Evolutionary conservation across 2,329 filamentous ascomycete species (phyloP).

Genomic region (Didymella exigua): DNA sequence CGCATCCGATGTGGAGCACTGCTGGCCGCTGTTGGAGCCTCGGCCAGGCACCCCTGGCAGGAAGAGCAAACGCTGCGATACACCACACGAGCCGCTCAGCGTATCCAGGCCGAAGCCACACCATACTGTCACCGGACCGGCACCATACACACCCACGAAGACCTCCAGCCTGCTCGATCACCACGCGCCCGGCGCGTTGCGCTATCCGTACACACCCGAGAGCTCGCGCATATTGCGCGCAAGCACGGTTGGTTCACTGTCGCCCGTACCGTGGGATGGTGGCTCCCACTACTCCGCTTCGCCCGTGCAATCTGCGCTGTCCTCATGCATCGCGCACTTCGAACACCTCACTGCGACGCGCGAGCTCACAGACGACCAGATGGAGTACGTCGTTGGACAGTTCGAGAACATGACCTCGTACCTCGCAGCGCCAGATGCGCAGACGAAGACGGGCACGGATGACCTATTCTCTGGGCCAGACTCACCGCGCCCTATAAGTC

Average conservation of each 20-base stretch:
- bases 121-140: constrained; percentile 24
- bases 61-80: constrained; percentile 17
- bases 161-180: constrained; percentile 17
- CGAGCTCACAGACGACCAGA: constrained; percentile 41
- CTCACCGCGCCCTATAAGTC: constrained; percentile 8
- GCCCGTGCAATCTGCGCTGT: constrained; percentile 40
- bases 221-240: constrained; percentile 31
- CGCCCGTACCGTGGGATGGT: constrained; percentile 36
- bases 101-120: constrained; percentile 23
- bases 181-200: constrained; percentile 22
- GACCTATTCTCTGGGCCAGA: constrained; percentile 25
- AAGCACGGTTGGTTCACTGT: constrained; percentile 20
- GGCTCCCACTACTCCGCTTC: constrained; percentile 27
- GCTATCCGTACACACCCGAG: constrained; percentile 44
- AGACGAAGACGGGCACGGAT: constrained; percentile 28
- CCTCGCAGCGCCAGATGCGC: constrained; percentile 37
- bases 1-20: constrained; percentile 18
- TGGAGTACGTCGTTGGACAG: constrained; percentile 42
- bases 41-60: constrained; percentile 9
- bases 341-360: constrained; percentile 39
- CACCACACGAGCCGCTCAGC: constrained; percentile 18
- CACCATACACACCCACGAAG: constrained; percentile 33
- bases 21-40: constrained; percentile 17
- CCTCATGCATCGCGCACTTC: constrained; percentile 40
- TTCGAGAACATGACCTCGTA: constrained; percentile 41